Conservation (phyloP, 2,329 filamentous ascomycete species). For the Verticillium albo-atrum region DNA sequence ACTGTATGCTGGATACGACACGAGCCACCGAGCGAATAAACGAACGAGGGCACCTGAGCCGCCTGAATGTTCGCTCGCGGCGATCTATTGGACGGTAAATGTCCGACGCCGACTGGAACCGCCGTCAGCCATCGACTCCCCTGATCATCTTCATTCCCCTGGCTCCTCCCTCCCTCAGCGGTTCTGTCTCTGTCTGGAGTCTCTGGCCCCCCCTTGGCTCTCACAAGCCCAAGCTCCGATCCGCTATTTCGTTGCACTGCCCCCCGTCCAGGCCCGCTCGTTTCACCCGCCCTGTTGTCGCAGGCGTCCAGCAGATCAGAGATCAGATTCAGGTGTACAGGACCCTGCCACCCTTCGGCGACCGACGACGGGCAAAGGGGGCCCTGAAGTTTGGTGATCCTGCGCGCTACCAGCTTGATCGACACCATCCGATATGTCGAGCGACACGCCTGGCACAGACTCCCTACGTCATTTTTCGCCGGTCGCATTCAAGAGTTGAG, state of each 20-base stretch:
- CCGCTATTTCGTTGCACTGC: not conserved
- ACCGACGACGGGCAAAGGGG: no score
- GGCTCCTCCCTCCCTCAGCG: not conserved
- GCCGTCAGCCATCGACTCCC: not conserved
- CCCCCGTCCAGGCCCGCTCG: not conserved
- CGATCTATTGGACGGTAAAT: not conserved
- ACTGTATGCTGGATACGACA: not conserved
- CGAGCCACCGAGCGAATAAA: not conserved
- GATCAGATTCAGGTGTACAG: not conserved
- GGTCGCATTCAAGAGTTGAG: not conserved
- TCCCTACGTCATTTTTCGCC: not conserved
- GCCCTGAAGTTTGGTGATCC: not conserved
- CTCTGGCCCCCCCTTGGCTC: not conserved
- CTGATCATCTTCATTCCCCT: not conserved
- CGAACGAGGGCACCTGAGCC: not conserved
- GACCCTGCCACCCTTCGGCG: not conserved
- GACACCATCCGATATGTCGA: not conserved
- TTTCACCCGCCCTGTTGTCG: not conserved
- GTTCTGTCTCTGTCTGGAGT: not conserved
- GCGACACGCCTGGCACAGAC: not conserved
- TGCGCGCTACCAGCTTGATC: not conserved
- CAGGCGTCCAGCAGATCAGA: not conserved
- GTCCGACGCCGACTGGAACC: not conserved
- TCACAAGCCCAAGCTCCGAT: not conserved
- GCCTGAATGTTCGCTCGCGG: not conserved